Evolutionary conservation across 1,284 basidiomycete genomes (phyloP).

Genomic region (Cryptococcus sp.): DNA sequence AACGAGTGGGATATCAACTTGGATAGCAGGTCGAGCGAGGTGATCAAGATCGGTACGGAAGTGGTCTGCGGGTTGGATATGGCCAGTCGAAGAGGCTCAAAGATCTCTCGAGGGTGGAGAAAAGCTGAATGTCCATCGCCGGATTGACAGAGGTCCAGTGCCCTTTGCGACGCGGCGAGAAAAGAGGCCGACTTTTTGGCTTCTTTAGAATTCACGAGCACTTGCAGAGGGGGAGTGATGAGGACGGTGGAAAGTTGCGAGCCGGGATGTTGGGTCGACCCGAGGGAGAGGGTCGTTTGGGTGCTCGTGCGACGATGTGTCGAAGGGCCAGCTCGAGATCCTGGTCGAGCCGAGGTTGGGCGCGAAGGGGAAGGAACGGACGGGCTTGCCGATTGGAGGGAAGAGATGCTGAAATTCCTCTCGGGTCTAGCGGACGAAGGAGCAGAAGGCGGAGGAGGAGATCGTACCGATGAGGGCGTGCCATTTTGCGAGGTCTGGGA

Average conservation of each 20-base stretch:
- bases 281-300: slow-evolving; percentile 35
- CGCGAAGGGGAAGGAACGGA: background rate
- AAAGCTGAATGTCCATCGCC: slow-evolving; percentile 54
- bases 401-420: slow-evolving; percentile 13
- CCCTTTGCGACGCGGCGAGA: slow-evolving; percentile 71
- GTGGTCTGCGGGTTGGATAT: slow-evolving; percentile 69
- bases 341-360: slow-evolving; percentile 24
- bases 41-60: slow-evolving; percentile 85
- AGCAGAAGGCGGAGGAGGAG: background rate
- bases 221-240: slow-evolving; percentile 77
- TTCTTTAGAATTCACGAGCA: slow-evolving; percentile 80
- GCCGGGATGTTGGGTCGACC: slow-evolving; percentile 16
- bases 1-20: slow-evolving; percentile 95
- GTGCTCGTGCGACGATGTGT: slow-evolving; percentile 15
- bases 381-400: slow-evolving; percentile 19
- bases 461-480: background rate
- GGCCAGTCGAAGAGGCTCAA: slow-evolving; percentile 84
- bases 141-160: slow-evolving; percentile 72
- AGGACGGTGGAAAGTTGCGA: slow-evolving; percentile 49
- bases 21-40: slow-evolving; percentile 89
- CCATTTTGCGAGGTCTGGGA: background rate
- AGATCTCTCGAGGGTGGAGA: slow-evolving; percentile 67
- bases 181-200: slow-evolving; percentile 77
- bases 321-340: slow-evolving; percentile 10
- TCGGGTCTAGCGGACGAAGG: slow-evolving; percentile 7